A percentile compares a stretch with the other conserved stretches of the same genome.
phyloP scores from a whole-genome alignment of 495 filamentous ascomycete genomes.

The Astrothelium macrocarpum region DNA sequence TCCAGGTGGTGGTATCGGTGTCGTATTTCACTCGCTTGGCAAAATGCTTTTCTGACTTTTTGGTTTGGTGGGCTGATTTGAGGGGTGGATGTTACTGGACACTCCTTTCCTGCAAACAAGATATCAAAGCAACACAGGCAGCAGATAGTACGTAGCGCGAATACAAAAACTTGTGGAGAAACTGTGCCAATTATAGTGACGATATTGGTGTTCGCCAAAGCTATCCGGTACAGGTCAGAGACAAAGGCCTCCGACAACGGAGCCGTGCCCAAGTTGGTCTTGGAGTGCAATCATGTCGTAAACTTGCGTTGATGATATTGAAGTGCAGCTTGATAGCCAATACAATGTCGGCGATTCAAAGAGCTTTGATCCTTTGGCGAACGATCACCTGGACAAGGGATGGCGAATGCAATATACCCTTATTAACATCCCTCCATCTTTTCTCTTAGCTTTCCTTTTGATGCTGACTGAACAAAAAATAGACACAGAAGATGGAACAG shows the following conservation, averaged over 20 bases:
- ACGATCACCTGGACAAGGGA: too few relatives aligned
- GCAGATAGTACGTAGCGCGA: not conserved
- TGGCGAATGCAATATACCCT: not conserved
- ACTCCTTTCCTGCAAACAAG: not conserved
- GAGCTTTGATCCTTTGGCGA: not conserved
- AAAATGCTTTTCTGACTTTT: not conserved
- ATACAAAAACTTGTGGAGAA: not conserved
- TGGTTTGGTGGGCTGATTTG: not conserved
- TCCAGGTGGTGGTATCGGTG: not conserved
- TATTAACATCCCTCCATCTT: not conserved
- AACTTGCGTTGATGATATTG: not conserved
- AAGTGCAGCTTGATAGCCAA: not conserved
- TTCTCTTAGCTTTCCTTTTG: not conserved
- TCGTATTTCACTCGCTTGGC: not conserved
- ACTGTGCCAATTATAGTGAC: not conserved
- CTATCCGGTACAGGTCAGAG: not conserved
- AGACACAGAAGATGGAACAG: too few relatives aligned
- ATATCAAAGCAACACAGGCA: not conserved
- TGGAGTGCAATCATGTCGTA: not conserved
- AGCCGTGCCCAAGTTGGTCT: not conserved
- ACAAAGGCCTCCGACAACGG: not conserved
- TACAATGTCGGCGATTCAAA: not conserved
- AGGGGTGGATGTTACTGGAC: not conserved
- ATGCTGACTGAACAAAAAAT: too few relatives aligned
- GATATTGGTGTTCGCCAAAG: not conserved